Percentiles rank a stretch among this genome's conserved stretches.
Conservation (phyloP, 2,329 filamentous ascomycete species). For the Uncinocarpus reesii region DNA sequence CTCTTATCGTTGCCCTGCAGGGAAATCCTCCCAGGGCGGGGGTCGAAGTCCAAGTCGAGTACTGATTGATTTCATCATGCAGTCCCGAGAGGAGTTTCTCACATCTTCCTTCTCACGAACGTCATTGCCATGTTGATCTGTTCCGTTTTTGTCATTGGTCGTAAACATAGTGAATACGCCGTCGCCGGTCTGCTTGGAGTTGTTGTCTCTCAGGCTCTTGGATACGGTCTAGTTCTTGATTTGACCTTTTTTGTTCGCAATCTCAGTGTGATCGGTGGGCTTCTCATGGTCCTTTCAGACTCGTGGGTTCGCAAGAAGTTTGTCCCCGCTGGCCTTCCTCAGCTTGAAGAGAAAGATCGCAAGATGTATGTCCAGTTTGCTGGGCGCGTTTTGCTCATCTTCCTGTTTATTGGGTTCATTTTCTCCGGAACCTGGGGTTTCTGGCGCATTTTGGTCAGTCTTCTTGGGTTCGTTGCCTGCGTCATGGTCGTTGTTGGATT, state of each 20-base stretch:
- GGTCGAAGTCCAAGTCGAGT: neutral
- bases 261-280: conserved; percentile 88
- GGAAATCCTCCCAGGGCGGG: too few relatives aligned
- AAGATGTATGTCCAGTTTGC: conserved; percentile 99
- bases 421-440: conserved; percentile 90
- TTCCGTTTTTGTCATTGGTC: conserved; percentile 76
- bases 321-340: conserved; percentile 85
- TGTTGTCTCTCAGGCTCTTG: conserved; percentile 84
- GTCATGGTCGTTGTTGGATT: conserved; percentile 99
- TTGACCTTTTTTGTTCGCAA: conserved; percentile 99
- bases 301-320: conserved; percentile 97
- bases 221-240: conserved; percentile 96
- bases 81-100: conserved; percentile 84
- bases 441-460: conserved; percentile 73
- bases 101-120: conserved; percentile 85
- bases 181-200: conserved; percentile 83
- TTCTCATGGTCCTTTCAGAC: conserved; percentile 96
- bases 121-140: conserved; percentile 77
- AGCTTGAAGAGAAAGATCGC: conserved; percentile 96
- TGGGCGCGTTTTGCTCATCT: conserved; percentile 88
- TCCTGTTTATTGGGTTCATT: conserved; percentile 93
- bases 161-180: conserved; percentile 87
- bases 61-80: conserved; percentile 14
- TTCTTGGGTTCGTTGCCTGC: conserved; percentile 79
- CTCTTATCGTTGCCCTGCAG: neutral